Conservation (phyloP, 768 basidiomycete species). For the Pulveroboletus frians region DNA sequence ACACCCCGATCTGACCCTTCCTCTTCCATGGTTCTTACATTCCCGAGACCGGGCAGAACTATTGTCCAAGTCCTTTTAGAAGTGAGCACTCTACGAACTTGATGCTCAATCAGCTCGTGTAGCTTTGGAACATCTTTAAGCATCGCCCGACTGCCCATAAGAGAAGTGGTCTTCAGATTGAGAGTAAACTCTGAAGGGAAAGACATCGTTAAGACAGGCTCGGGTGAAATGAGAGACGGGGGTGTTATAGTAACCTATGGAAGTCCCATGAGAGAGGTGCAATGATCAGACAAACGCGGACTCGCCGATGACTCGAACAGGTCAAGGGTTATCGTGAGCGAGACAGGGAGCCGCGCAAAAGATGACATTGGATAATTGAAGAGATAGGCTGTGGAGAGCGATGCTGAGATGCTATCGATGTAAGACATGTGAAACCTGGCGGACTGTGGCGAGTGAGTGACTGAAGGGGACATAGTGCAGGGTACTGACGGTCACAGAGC, state of each 20-base stretch:
- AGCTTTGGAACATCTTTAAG: conserved; percentile 96
- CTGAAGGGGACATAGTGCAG: not conserved
- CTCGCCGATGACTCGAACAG: conserved; percentile 65
- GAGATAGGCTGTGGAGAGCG: conserved; percentile 73
- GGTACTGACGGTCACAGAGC: conserved; percentile 29
- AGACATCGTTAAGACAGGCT: conserved; percentile 63
- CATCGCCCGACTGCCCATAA: conserved; percentile 96
- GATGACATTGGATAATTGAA: conserved; percentile 82
- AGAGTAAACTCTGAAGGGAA: conserved; percentile 86
- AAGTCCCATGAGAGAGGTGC: conserved; percentile 2
- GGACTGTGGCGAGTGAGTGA: conserved; percentile 44
- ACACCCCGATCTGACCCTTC: conserved; percentile 21
- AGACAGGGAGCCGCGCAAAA: conserved; percentile 79
- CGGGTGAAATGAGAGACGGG: conserved; percentile 46
- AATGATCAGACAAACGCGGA: conserved; percentile 4
- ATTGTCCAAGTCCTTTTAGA: conserved; percentile 62
- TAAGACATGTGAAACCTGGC: conserved; percentile 83
- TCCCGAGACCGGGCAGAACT: conserved; percentile 58
- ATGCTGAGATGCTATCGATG: conserved; percentile 77
- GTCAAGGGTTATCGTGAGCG: conserved; percentile 72
- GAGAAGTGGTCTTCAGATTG: conserved; percentile 80
- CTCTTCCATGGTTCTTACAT: conserved; percentile 23
- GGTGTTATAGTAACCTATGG: conserved; percentile 58
- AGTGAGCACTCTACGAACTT: conserved; percentile 65
- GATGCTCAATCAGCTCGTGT: conserved; percentile 87